These are phyloP conservation scores for Leucaena leucocephala DNA, from an alignment of 306 rosid species.

Conservation along the genomic window DNA sequence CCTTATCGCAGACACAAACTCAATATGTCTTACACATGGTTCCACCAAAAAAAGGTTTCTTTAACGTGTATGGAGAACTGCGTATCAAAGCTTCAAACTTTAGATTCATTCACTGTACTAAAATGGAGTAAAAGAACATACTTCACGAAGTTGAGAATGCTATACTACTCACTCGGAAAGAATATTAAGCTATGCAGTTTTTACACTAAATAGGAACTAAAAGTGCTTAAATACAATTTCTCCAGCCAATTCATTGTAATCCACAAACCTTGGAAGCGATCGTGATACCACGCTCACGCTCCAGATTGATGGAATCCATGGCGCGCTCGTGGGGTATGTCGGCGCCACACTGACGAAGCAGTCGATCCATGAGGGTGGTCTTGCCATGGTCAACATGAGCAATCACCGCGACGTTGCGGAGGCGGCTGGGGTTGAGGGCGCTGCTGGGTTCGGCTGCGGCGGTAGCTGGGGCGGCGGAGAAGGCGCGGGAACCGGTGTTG, in stretches of 20 bases:
- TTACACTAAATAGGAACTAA: neutral
- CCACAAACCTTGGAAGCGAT: slow-evolving; percentile 78
- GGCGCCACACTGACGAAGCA: slow-evolving; percentile 98
- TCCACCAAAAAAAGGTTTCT: neutral
- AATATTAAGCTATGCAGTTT: neutral
- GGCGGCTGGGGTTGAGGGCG: slow-evolving; percentile 62
- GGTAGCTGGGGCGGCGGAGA: slow-evolving; percentile 52
- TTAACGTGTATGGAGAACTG: neutral
- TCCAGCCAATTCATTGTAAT: neutral
- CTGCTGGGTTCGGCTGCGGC: slow-evolving; percentile 28
- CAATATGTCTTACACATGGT: neutral
- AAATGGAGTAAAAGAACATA: neutral
- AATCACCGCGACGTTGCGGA: slow-evolving; percentile 91
- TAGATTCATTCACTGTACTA: neutral
- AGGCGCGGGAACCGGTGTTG: slow-evolving; percentile 50
- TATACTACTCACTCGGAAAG: neutral
- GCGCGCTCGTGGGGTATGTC: slow-evolving; percentile 97
- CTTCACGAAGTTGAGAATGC: neutral
- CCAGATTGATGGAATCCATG: slow-evolving; percentile 84
- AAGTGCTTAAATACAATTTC: neutral
- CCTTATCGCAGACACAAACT: neutral
- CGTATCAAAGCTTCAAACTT: neutral
- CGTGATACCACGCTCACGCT: slow-evolving; percentile 96
- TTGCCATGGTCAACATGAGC: slow-evolving; percentile 98
- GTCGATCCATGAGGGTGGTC: slow-evolving; percentile 98